Percentiles rank a stretch among this genome's conserved stretches.
These are phyloP conservation scores for Cystobasidium ongulense DNA, from an alignment of 768 basidiomycete genomes.

Conservation along the genomic window DNA sequence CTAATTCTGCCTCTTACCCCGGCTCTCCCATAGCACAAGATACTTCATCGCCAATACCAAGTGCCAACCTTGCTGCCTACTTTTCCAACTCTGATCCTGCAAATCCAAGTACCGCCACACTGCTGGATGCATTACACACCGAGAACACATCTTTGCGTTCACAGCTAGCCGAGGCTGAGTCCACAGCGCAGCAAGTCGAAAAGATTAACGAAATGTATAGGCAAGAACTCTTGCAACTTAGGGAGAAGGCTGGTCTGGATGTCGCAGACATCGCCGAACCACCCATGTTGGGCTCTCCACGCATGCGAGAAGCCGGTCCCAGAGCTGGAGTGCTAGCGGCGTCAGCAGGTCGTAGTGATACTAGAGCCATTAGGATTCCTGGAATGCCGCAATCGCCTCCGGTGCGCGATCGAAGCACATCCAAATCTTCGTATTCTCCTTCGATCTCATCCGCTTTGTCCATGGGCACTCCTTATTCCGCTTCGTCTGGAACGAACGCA, in stretches of 20 bases:
- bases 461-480: conserved; percentile 1
- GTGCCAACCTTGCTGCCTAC: neutral
- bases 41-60: neutral
- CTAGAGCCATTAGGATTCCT: conserved; percentile 5
- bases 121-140: conserved; percentile 11
- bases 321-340: neutral
- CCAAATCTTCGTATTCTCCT: conserved; percentile 15
- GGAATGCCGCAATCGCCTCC: conserved; percentile 6
- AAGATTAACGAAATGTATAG: conserved; percentile 4
- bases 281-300: neutral
- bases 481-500: neutral
- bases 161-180: conserved; percentile 1
- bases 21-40: conserved; percentile 6
- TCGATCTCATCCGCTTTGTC: conserved; percentile 16
- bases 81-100: neutral
- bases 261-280: neutral
- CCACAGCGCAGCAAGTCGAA: neutral
- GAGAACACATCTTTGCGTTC: conserved; percentile 3
- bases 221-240: conserved; percentile 1
- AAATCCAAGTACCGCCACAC: conserved; percentile 3
- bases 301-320: neutral
- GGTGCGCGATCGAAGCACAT: neutral
- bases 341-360: neutral
- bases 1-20: neutral
- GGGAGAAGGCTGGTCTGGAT: conserved; percentile 6